Evolutionary conservation across 2,329 filamentous ascomycete species (phyloP).

Genomic region (Diaporthe vaccinii): DNA sequence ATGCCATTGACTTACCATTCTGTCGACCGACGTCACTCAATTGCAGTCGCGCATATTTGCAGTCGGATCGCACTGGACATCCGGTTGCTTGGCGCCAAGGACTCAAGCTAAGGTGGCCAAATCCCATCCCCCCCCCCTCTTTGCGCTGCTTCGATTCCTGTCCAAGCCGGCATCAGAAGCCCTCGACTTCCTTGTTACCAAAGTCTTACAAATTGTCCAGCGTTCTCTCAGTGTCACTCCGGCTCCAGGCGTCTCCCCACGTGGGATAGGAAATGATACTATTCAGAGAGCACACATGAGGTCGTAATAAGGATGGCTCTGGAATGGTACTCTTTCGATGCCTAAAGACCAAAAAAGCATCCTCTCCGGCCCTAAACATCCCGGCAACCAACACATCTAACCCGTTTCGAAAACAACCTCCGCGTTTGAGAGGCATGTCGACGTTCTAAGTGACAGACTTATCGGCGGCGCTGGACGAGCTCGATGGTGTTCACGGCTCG

Average conservation of each 20-base stretch:
- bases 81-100: background rate
- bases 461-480: background rate
- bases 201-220: background rate
- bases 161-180: background rate
- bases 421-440: slow-evolving; percentile 13
- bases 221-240: background rate
- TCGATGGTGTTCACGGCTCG: background rate
- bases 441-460: background rate
- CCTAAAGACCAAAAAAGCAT: background rate
- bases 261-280: background rate
- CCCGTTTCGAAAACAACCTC: background rate
- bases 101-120: background rate
- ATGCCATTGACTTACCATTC: background rate
- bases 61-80: background rate
- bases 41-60: background rate
- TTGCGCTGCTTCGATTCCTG: background rate
- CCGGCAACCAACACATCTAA: background rate
- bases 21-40: background rate
- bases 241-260: background rate
- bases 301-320: background rate
- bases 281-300: background rate
- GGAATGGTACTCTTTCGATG: background rate
- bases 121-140: too few species aligned
- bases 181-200: background rate
- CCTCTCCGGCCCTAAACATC: background rate